Percentiles rank a stretch among this genome's conserved stretches.
Evolutionary conservation across 192 early-diverging fungal species (phyloP).

Genomic region (Podila clonocystis): DNA sequence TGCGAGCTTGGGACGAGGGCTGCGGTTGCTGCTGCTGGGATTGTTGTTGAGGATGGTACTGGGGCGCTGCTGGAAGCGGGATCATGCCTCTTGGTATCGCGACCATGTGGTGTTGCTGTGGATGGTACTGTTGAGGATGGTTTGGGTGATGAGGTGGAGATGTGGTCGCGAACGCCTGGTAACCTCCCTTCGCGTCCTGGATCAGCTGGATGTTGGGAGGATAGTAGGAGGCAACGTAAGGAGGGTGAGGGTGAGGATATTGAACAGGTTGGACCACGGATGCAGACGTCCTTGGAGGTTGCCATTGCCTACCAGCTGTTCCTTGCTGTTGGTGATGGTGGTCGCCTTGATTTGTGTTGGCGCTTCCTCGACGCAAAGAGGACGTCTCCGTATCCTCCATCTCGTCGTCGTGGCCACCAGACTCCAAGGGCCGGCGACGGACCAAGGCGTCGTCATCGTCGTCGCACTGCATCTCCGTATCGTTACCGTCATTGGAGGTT

Average conservation of each 20-base stretch:
- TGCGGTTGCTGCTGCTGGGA: not conserved
- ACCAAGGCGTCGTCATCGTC: constrained; percentile 12
- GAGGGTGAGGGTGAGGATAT: constrained; percentile 33
- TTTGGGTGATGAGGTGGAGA: not conserved
- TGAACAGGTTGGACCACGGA: constrained; percentile 21
- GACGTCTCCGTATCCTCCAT: too few relatives aligned
- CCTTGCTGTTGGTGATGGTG: constrained; percentile 14
- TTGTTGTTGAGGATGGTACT: constrained; percentile 6
- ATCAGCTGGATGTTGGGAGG: constrained; percentile 25
- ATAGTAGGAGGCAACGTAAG: constrained; percentile 51
- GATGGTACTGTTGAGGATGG: not conserved
- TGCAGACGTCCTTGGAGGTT: constrained; percentile 26
- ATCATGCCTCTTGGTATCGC: constrained; percentile 14
- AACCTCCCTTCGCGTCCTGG: constrained; percentile 1
- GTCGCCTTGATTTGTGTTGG: not conserved
- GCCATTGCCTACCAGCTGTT: constrained; percentile 48
- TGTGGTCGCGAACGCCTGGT: not conserved
- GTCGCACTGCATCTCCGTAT: constrained; percentile 35
- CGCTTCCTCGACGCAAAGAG: not conserved
- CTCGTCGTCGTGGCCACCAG: too few relatives aligned
- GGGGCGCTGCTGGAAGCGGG: constrained; percentile 8
- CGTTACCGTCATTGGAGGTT: constrained; percentile 1
- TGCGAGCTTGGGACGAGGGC: not conserved
- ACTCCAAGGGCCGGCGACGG: not conserved
- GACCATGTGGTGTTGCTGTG: constrained; percentile 2